Evolutionary conservation across 2,329 filamentous ascomycete genomes (phyloP).

Genomic region (Nigrospora oryzae): DNA sequence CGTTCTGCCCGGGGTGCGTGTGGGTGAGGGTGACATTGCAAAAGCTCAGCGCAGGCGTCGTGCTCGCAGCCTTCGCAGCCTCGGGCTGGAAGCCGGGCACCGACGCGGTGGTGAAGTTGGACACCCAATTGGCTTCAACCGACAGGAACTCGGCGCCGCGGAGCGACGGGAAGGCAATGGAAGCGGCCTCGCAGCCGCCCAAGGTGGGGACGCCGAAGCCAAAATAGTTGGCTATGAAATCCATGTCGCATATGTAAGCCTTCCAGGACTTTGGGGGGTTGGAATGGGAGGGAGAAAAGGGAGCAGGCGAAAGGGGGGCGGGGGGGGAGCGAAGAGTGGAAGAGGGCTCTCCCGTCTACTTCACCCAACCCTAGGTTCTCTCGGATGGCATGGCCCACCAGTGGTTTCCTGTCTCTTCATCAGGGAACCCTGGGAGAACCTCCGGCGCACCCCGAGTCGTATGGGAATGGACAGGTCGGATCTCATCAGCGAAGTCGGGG

Average conservation of each 20-base stretch:
- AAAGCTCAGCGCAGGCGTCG: neutral
- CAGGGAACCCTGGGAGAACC: too few species aligned
- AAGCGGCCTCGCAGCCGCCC: neutral
- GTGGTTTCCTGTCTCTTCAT: too few species aligned
- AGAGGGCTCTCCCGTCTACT: too few species aligned
- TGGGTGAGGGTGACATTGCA: conserved; percentile 3
- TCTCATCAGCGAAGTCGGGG: too few species aligned
- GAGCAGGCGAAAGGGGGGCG: too few species aligned
- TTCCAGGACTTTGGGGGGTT: too few species aligned
- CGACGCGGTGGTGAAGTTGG: neutral
- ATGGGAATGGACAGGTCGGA: too few species aligned
- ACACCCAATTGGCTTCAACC: neutral
- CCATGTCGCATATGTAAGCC: neutral
- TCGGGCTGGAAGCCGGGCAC: neutral
- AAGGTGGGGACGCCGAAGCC: neutral
- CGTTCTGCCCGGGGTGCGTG: conserved; percentile 1
- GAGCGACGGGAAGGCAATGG: neutral
- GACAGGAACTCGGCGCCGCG: neutral
- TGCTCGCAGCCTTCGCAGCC: neutral
- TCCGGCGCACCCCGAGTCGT: too few species aligned
- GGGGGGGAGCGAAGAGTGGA: too few species aligned
- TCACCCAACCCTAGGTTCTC: too few species aligned
- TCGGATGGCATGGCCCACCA: too few species aligned
- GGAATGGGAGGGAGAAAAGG: too few species aligned
- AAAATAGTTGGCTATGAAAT: neutral